phyloP scores from a whole-genome alignment of 2,329 filamentous ascomycete genomes.

The Hirsutella minnesotensis region DNA sequence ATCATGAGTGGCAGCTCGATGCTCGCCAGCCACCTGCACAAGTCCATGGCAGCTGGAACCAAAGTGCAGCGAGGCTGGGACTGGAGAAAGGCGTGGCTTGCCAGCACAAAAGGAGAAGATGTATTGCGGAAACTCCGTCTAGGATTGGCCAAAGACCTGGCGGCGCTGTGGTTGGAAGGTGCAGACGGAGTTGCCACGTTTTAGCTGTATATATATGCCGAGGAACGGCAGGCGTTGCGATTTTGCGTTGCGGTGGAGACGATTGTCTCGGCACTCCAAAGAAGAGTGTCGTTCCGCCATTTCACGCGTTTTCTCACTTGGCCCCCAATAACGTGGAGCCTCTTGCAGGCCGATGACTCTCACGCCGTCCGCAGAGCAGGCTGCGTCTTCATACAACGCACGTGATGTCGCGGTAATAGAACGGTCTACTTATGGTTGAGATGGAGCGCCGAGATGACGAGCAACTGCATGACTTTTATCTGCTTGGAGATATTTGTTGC shows the following conservation, averaged over 20 bases:
- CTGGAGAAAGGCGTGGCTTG: conserved; percentile 67
- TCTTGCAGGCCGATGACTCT: too few species aligned
- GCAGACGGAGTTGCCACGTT: conserved; percentile 42
- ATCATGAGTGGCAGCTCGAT: conserved; percentile 65
- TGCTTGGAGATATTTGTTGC: too few species aligned
- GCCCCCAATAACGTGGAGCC: too few species aligned
- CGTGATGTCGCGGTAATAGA: too few species aligned
- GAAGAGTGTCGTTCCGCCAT: too few species aligned
- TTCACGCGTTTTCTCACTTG: too few species aligned
- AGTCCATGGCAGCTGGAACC: conserved; percentile 44
- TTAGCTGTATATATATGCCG: conserved; percentile 9
- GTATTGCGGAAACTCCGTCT: conserved; percentile 62
- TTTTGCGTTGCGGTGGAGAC: conserved; percentile 8
- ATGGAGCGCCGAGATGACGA: too few species aligned
- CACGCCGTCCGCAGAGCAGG: too few species aligned
- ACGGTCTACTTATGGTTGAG: too few species aligned
- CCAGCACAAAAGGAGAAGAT: conserved; percentile 50
- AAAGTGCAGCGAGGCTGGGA: conserved; percentile 56
- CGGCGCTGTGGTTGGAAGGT: conserved; percentile 55
- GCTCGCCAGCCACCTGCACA: conserved; percentile 50
- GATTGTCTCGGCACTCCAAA: too few species aligned
- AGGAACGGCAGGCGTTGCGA: not conserved
- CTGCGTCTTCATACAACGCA: too few species aligned
- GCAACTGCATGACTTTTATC: too few species aligned
- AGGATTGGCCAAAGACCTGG: conserved; percentile 64